phyloP scores from a whole-genome alignment of 1,284 basidiomycete species.

The Ceratobasidium sp. region DNA sequence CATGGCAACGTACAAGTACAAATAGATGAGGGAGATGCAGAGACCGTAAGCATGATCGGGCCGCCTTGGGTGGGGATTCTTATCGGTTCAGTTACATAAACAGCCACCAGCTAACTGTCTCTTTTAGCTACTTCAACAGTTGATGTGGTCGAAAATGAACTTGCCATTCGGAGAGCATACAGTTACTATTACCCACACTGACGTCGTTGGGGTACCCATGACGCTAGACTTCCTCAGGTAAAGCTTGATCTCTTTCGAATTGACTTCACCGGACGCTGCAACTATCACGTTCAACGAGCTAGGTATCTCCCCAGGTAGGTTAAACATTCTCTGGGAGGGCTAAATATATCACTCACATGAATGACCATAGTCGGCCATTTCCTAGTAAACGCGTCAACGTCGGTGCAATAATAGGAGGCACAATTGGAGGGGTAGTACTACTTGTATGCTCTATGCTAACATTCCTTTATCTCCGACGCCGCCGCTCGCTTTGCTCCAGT shows the following conservation, averaged over 20 bases:
- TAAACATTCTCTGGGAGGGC: not conserved
- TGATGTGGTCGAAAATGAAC: conserved; percentile 2
- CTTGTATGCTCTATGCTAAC: not conserved
- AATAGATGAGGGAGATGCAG: not conserved
- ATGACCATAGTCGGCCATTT: not conserved
- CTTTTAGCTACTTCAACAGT: not conserved
- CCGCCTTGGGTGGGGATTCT: not conserved
- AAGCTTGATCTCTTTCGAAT: not conserved
- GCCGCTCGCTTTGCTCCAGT: not conserved
- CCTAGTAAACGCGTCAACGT: not conserved
- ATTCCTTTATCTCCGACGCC: not conserved
- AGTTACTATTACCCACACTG: conserved; percentile 10
- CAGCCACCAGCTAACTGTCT: not conserved
- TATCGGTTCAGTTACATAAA: not conserved
- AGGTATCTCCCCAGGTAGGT: not conserved
- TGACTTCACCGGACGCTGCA: no score
- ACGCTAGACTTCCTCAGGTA: conserved; percentile 22
- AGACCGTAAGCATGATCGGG: not conserved
- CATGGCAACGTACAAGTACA: not conserved
- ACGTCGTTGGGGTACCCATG: not conserved
- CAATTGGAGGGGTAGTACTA: not conserved
- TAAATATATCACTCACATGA: not conserved
- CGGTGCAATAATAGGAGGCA: not conserved
- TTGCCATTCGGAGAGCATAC: not conserved
- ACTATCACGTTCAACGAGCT: not conserved